phyloP scores from a whole-genome alignment of 306 rosid species.

The Rubus idaeus region DNA sequence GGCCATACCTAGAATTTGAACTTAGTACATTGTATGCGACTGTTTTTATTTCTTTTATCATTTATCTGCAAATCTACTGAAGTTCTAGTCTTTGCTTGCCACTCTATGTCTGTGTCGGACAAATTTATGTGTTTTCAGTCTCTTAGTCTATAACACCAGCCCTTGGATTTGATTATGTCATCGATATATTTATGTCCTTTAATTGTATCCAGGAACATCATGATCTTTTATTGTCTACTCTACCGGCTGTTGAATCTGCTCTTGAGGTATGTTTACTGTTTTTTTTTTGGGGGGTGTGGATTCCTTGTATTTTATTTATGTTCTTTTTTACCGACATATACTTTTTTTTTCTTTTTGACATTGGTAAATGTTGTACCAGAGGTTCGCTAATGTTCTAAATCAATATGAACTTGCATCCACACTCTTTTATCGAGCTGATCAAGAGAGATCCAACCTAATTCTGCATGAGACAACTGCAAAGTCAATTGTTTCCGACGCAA shows the following conservation, averaged over 20 bases:
- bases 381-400: slow-evolving; percentile 69
- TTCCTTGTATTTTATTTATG: background rate
- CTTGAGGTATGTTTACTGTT: slow-evolving; percentile 65
- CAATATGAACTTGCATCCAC: slow-evolving; percentile 69
- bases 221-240: slow-evolving; percentile 77
- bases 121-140: background rate
- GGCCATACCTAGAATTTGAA: slow-evolving; percentile 9
- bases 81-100: slow-evolving; percentile 1
- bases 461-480: slow-evolving; percentile 80
- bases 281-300: background rate
- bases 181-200: background rate
- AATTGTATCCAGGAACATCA: slow-evolving; percentile 79
- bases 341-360: slow-evolving; percentile 29
- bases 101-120: background rate
- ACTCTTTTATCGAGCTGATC: slow-evolving; percentile 73
- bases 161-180: background rate
- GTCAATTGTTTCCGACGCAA: slow-evolving; percentile 87
- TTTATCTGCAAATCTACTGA: background rate
- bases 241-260: slow-evolving; percentile 86
- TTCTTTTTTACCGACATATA: background rate
- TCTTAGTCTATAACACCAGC: background rate
- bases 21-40: background rate
- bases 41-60: background rate
- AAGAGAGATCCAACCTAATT: slow-evolving; percentile 72
- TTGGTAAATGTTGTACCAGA: slow-evolving; percentile 50